These are phyloP conservation scores for Kluyveromyces nonfermentans DNA, from an alignment of 805 yeast genomes.

Conservation along the genomic window DNA sequence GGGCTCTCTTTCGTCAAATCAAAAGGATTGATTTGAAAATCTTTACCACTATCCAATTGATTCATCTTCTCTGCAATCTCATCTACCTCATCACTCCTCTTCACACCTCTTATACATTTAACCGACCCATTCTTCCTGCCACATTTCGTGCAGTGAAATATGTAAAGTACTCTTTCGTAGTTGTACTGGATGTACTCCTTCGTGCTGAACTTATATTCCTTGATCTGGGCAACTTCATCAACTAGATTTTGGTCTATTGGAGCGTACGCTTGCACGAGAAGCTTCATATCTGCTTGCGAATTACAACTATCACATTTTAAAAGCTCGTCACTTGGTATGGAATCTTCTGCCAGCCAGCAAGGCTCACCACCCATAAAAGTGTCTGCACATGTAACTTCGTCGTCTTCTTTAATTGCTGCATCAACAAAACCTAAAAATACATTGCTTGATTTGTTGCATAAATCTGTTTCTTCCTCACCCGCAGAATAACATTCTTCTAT, in stretches of 20 bases:
- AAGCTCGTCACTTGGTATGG: constrained; percentile 45
- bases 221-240: constrained; percentile 12
- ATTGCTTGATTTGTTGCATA: constrained; percentile 19
- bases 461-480: constrained; percentile 2
- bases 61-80: constrained; percentile 37
- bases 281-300: constrained; percentile 40
- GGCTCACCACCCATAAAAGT: constrained; percentile 79
- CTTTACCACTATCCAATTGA: constrained; percentile 33
- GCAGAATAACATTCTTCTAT: constrained; percentile 17
- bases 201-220: constrained; percentile 5
- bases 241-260: constrained; percentile 45
- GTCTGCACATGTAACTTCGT: constrained; percentile 46
- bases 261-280: constrained; percentile 72
- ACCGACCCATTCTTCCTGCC: constrained; percentile 60
- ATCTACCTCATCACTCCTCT: constrained; percentile 34
- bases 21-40: constrained; percentile 30
- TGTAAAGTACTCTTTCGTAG: constrained; percentile 74
- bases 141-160: constrained; percentile 72
- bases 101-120: constrained; percentile 68
- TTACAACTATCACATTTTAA: constrained; percentile 60
- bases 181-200: constrained; percentile 33
- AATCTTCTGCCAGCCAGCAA: constrained; percentile 54
- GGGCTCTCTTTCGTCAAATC: constrained; percentile 12
- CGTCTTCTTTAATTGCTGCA: constrained; percentile 39
- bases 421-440: constrained; percentile 60